Conservation (phyloP, 2,329 filamentous ascomycete species). For the Fusarium albosuccineum region DNA sequence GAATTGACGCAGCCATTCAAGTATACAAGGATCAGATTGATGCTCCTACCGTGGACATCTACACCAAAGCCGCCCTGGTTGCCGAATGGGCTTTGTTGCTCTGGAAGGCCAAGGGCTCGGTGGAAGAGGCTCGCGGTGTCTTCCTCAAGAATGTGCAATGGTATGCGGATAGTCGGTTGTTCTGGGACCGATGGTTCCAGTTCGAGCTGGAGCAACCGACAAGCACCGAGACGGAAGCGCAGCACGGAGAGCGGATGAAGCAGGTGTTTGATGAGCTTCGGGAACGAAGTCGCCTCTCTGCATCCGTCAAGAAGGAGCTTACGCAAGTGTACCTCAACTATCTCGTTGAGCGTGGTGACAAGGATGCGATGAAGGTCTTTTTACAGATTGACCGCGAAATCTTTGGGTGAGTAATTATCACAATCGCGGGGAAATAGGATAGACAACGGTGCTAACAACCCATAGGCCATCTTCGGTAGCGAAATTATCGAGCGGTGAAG, state of each 20-base stretch:
- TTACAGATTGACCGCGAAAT: constrained; percentile 86
- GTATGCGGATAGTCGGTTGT: constrained; percentile 86
- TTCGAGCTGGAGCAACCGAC: constrained; percentile 91
- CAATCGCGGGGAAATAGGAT: background rate
- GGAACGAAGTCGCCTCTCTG: constrained; percentile 77
- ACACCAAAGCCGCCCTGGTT: constrained; percentile 87
- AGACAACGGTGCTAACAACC: too few species aligned
- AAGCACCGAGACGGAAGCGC: constrained; percentile 70
- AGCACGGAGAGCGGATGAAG: constrained; percentile 81
- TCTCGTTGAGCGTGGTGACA: constrained; percentile 83
- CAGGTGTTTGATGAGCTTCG: constrained; percentile 82
- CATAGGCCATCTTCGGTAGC: constrained; percentile 62
- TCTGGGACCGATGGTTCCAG: constrained; percentile 90
- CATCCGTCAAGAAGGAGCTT: constrained; percentile 78
- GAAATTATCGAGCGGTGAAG: constrained; percentile 51
- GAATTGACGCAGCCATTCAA: constrained; percentile 85
- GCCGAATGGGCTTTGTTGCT: constrained; percentile 89
- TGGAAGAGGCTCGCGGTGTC: constrained; percentile 84
- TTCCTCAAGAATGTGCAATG: constrained; percentile 86
- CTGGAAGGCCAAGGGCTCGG: constrained; percentile 87
- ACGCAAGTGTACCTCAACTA: constrained; percentile 85
- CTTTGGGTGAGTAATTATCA: constrained; percentile 74
- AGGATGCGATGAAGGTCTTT: constrained; percentile 88
- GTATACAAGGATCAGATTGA: constrained; percentile 87
- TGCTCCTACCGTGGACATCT: constrained; percentile 76